Base-by-base conservation (phyloP, 441 rosid species). In the Omphalea diandra region DNA sequence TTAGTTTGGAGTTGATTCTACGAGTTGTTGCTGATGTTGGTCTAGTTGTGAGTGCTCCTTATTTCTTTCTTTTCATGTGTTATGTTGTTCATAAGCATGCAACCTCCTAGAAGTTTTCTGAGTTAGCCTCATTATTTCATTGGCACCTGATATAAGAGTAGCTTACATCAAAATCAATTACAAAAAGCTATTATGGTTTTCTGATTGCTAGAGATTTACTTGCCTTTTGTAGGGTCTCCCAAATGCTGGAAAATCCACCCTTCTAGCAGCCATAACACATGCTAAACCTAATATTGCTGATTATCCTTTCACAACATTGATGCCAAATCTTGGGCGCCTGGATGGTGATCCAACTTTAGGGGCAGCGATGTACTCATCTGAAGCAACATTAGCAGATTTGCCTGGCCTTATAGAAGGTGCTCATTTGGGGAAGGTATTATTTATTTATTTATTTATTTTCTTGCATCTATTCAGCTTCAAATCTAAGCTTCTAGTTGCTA, bases 391-490 rank as follows among this genome's bases (percentile, higher is more conserved):
- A 75, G 96, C 91, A 75, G 96, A 87, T 85, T 81, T 90, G 81
- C 93, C 96, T 47, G 93, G 96, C 73, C 91, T 90, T 55, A 86
- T 90, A 62, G 91, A 90, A 82, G 93, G 93, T 70, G 93, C 96
- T 68, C 93, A 87, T 77, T 78, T 90, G 79, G 93, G 96, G 71
- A 90, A 84, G 96, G 96, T 87, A 78, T 56, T 41, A 27, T 27
- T n/a, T 5, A n/a, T n/a, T n/a, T n/a, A n/a, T n/a, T n/a, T n/a
- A n/a, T n/a, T n/a, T n/a, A n/a, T n/a, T 49, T 12, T 55, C 67
- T 72, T 43, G 56, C 70, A 27, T 60, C 64, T 38, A 57, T 18
- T 75, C 70, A 31, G 61, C 60, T 63, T 44, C n/a, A n/a, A n/a
- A 59, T 79, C 35, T 63, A 32, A 47, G 52, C 24, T 49, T 33